A percentile compares a stretch with the other conserved stretches of the same genome.
phyloP scores from a whole-genome alignment of 2,329 filamentous ascomycete species.

The Aciculosporium take region DNA sequence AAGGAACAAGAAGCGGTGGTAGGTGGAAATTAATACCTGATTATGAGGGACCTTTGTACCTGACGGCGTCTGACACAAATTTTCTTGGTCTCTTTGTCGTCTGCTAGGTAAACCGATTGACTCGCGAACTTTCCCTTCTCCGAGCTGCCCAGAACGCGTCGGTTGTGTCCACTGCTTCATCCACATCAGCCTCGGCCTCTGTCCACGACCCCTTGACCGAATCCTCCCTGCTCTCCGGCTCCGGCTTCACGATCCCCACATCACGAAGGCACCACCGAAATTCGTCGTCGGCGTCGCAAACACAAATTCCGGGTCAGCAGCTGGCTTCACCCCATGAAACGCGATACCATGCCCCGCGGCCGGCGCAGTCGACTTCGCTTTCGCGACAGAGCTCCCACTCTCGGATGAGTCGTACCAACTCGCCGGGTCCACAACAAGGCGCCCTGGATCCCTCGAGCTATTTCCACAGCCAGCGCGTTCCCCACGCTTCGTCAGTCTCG shows the following conservation, averaged over 20 bases:
- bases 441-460: slow-evolving; percentile 30
- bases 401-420: slow-evolving; percentile 35
- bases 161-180: slow-evolving; percentile 51
- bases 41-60: background rate
- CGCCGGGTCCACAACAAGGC: slow-evolving; percentile 31
- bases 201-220: slow-evolving; percentile 34
- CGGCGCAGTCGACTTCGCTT: slow-evolving; percentile 29
- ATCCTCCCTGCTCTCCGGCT: slow-evolving; percentile 39
- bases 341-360: slow-evolving; percentile 30
- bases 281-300: slow-evolving; percentile 42
- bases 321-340: slow-evolving; percentile 23
- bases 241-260: slow-evolving; percentile 43
- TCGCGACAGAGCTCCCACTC: slow-evolving; percentile 42
- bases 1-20: slow-evolving; percentile 93
- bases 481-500: slow-evolving; percentile 18
- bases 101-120: slow-evolving; percentile 73
- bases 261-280: slow-evolving; percentile 43
- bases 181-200: slow-evolving; percentile 40
- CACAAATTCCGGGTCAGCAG: slow-evolving; percentile 30
- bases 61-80: background rate
- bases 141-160: slow-evolving; percentile 56
- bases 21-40: slow-evolving; percentile 22
- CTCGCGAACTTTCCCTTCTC: slow-evolving; percentile 74
- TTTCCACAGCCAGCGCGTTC: slow-evolving; percentile 32
- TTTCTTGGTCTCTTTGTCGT: background rate